These are phyloP conservation scores for Jamesozyma piceae DNA, from an alignment of 805 yeast genomes.

Conservation along the genomic window DNA sequence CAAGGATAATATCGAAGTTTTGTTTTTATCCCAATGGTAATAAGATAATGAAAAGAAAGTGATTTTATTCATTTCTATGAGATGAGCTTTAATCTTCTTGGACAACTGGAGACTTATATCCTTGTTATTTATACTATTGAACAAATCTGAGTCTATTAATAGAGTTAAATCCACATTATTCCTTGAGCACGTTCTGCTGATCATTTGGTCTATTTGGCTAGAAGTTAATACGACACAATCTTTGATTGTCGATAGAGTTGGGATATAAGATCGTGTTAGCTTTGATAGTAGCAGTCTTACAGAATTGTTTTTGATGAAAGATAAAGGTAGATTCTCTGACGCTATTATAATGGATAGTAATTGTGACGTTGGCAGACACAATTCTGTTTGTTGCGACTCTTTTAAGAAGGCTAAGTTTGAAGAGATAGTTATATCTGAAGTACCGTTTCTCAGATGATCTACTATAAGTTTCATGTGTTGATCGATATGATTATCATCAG, in stretches of 20 bases:
- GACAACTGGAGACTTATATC: neutral
- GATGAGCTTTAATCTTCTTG: conserved; percentile 4
- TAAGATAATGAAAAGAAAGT: conserved; percentile 10
- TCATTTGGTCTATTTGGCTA: conserved; percentile 7
- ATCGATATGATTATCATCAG: neutral
- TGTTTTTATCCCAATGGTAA: conserved; percentile 4
- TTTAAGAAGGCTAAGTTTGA: neutral
- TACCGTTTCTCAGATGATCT: neutral
- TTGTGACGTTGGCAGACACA: conserved; percentile 9
- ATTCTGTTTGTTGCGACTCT: conserved; percentile 3
- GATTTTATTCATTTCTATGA: conserved; percentile 7
- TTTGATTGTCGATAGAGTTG: conserved; percentile 3
- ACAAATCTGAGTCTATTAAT: conserved; percentile 3
- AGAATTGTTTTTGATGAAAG: conserved; percentile 8
- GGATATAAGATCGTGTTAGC: conserved; percentile 3
- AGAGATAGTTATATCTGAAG: neutral
- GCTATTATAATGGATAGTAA: conserved; percentile 13
- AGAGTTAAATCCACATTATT: conserved; percentile 10
- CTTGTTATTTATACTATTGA: neutral
- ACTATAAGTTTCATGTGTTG: neutral
- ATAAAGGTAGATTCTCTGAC: conserved; percentile 13
- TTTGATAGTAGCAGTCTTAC: conserved; percentile 7
- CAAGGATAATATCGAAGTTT: conserved; percentile 7
- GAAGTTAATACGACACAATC: conserved; percentile 3
- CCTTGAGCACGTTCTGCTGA: conserved; percentile 9